Evolutionary conservation across 208 protist species (phyloP).

Genomic region (Porcisia hertigi): DNA sequence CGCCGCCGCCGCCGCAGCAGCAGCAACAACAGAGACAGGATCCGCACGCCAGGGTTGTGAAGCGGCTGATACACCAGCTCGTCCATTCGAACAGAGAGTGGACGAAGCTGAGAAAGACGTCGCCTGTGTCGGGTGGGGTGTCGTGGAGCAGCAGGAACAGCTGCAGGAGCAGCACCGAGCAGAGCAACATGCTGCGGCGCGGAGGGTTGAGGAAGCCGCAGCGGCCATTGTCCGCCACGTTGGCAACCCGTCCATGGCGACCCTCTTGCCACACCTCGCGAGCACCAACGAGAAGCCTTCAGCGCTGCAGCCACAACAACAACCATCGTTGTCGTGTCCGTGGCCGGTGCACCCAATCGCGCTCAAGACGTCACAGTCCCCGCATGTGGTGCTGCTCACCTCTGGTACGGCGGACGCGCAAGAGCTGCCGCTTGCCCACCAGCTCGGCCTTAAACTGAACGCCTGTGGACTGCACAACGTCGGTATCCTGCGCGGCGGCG

Average conservation of each 20-base stretch:
- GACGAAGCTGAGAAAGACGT: neutral
- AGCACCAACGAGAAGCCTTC: neutral
- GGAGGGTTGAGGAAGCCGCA: conserved; percentile 41
- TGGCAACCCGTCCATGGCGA: conserved; percentile 44
- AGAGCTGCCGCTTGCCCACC: conserved; percentile 31
- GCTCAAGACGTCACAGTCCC: conserved; percentile 28
- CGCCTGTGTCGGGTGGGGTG: conserved; percentile 23
- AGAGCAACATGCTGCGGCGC: conserved; percentile 23
- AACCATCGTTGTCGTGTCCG: neutral
- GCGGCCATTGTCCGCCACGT: conserved; percentile 49
- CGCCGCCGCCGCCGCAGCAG: neutral
- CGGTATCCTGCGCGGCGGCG: conserved; percentile 61
- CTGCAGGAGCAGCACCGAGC: conserved; percentile 29
- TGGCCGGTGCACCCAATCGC: conserved; percentile 34
- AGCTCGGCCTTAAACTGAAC: conserved; percentile 50
- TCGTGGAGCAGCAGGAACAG: conserved; percentile 28
- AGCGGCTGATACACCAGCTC: neutral
- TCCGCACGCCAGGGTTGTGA: neutral
- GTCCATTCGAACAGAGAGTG: neutral
- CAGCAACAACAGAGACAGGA: neutral
- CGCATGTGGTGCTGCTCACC: conserved; percentile 45
- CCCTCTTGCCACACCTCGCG: conserved; percentile 22
- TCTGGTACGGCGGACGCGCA: conserved; percentile 2
- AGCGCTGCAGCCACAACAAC: neutral
- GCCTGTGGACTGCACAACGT: conserved; percentile 61